A percentile compares a stretch with the other conserved stretches of the same genome.
Evolutionary conservation across 2,329 filamentous ascomycete species (phyloP).

Genomic region (Chaetomium globosum): DNA sequence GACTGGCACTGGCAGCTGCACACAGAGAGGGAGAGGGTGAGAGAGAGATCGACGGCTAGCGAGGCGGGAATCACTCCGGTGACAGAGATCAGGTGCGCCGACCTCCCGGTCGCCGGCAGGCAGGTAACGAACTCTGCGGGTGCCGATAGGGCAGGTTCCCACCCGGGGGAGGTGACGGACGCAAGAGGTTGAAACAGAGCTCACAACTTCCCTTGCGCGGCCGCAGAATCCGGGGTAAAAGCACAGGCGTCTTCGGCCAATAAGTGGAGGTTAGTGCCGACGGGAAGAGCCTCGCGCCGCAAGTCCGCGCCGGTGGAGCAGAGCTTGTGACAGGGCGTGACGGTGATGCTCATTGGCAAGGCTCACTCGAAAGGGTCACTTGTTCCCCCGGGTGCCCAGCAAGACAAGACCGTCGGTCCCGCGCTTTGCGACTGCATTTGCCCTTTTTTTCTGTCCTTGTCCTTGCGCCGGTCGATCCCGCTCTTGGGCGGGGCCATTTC

Average conservation of each 20-base stretch:
- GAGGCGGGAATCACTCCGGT: constrained; percentile 2
- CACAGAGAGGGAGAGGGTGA: neutral
- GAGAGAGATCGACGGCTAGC: constrained; percentile 4
- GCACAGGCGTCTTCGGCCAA: neutral
- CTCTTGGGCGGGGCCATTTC: constrained; percentile 23
- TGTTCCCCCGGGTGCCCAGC: neutral
- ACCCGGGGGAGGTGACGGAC: neutral
- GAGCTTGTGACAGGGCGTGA: constrained; percentile 30
- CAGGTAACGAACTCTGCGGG: neutral
- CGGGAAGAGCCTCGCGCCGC: constrained; percentile 30
- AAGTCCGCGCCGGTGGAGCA: constrained; percentile 2
- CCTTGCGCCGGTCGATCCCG: constrained; percentile 29
- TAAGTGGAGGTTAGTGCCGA: constrained; percentile 8
- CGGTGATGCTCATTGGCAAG: constrained; percentile 28
- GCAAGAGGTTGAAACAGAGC: constrained; percentile 10
- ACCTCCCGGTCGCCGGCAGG: neutral
- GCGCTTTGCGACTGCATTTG: constrained; percentile 27
- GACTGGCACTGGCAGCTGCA: neutral
- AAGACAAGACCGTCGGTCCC: constrained; percentile 5
- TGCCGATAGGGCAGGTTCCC: neutral
- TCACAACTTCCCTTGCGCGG: constrained; percentile 26
- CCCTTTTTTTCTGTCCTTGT: neutral
- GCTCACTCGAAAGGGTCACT: neutral
- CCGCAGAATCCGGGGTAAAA: constrained; percentile 27
- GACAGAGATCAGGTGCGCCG: constrained; percentile 2